Base-by-base conservation (phyloP, 225 moss, liverwort and hornwort genomes). In the Pseudisothecium myosuroides region DNA sequence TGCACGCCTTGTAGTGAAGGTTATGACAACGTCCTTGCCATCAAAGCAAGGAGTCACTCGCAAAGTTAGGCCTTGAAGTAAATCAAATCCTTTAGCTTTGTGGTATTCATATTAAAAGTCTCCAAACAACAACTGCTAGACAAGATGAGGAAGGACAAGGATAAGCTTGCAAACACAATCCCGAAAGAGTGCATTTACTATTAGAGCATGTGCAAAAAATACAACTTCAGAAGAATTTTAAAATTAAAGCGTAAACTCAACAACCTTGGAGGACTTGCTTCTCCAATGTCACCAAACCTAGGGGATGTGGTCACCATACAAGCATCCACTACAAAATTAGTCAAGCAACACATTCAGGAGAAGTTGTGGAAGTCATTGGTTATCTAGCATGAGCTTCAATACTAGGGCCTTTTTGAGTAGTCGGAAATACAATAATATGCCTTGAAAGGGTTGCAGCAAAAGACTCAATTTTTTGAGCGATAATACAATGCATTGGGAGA, bases 11-110 rank as follows among this genome's bases (percentile, higher is more conserved):
- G 4, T 23, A 13, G 1, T 69, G 14, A 69, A 5, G 23, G 12
- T 39, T 8, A 24, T 8, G 7, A 24, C 1, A 23, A 4, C 0
- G 1, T 24, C 14, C 23, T 4, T 39, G 4, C 39, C 7, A 68
- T 68, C 1, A 22, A 1, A 69, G 39, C 14, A n/a, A 68, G 0
- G 12, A 68, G 19, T 68, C 6, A 7, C 68, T n/a, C 23, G 23
- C 7, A 68, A n/a, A 68, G 7, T 68, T 68, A n/a, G 12, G 2
- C 21, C 37, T 66, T 67, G 6, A 37, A 67, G 21, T 21, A 21
- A 67, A 67, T 37, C 21, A 66, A 37, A 4, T 68, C 68, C 10
- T 66, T 39, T 3, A 7, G 0, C 39, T 69, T 39, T 69, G 24
- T 39, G 69, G 24, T 24, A 39, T 24, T 13, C 14, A 69, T n/a